These are phyloP conservation scores for Micractinium sp. DNA, from an alignment of 139 green algal species.

Conservation along the genomic window DNA sequence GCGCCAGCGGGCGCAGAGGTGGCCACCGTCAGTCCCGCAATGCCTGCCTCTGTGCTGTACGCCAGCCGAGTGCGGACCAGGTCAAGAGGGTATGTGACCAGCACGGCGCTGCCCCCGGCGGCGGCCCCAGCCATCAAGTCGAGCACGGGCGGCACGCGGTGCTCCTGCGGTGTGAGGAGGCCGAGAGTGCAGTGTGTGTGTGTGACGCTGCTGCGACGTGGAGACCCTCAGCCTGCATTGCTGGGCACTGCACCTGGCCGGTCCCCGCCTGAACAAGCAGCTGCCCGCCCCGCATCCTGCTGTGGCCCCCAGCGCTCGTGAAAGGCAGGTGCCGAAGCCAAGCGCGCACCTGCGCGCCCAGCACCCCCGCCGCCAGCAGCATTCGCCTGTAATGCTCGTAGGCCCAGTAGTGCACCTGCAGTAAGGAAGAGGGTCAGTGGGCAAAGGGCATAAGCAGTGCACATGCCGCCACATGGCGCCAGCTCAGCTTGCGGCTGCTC, in stretches of 20 bases:
- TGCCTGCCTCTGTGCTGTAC: constrained; percentile 55
- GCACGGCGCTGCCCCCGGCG: constrained; percentile 85
- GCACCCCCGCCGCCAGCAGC: constrained; percentile 44
- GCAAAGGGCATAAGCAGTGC: no score
- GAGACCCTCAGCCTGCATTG: background rate
- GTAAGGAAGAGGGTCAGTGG: no score
- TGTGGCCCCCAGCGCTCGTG: no score
- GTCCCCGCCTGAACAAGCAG: no score
- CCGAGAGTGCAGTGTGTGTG: no score
- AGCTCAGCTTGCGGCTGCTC: no score
- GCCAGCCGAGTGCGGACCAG: constrained; percentile 87
- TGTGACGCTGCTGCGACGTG: background rate
- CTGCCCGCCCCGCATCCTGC: no score
- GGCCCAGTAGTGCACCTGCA: constrained; percentile 79
- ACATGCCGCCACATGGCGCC: no score
- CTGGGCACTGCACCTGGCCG: background rate
- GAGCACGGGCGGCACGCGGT: constrained; percentile 53
- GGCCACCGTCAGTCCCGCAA: background rate
- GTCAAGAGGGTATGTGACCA: constrained; percentile 92
- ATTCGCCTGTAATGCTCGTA: constrained; percentile 86
- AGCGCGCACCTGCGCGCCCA: constrained; percentile 8
- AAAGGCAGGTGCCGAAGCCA: no score
- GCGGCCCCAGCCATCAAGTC: constrained; percentile 83
- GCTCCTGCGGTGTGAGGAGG: background rate
- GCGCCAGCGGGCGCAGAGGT: background rate